Conservation (phyloP, 2,329 filamentous ascomycete species). For the Colletotrichum sp. region DNA sequence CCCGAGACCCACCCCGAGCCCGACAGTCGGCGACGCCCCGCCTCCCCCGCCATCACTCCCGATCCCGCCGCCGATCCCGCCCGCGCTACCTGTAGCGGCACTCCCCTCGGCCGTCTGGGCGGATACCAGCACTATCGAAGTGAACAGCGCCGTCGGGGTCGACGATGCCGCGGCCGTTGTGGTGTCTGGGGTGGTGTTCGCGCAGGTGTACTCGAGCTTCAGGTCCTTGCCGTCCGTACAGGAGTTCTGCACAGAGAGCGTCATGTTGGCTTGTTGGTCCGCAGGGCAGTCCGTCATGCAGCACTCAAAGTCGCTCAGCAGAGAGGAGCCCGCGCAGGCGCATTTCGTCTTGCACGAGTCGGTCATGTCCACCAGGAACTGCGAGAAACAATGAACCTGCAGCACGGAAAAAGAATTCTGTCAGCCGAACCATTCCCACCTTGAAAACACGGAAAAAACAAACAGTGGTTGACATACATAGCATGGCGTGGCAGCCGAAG, state of each 20-base stretch:
- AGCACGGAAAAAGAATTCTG: background rate
- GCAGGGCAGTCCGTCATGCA: background rate
- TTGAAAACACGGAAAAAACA: background rate
- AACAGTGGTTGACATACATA: background rate
- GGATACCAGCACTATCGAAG: background rate
- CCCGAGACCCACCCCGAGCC: background rate
- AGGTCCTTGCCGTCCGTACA: background rate
- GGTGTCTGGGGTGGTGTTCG: conserved; percentile 28
- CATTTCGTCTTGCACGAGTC: background rate
- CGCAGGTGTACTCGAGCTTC: background rate
- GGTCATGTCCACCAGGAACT: background rate
- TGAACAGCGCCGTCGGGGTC: background rate
- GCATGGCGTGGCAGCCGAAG: background rate
- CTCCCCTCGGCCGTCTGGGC: background rate
- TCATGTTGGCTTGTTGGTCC: background rate
- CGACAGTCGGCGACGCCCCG: background rate
- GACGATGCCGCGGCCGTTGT: conserved; percentile 37
- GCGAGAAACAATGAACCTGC: background rate
- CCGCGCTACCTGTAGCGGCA: background rate
- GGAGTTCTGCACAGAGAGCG: background rate
- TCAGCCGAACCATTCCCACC: background rate
- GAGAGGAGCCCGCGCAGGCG: background rate
- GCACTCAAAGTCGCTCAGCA: background rate
- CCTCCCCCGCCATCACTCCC: background rate
- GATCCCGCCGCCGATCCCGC: background rate